Evolutionary conservation across 2,329 filamentous ascomycete genomes (phyloP), one percentile per base, ranked within the genome.

Genomic region (Alternaria sp.): DNA sequence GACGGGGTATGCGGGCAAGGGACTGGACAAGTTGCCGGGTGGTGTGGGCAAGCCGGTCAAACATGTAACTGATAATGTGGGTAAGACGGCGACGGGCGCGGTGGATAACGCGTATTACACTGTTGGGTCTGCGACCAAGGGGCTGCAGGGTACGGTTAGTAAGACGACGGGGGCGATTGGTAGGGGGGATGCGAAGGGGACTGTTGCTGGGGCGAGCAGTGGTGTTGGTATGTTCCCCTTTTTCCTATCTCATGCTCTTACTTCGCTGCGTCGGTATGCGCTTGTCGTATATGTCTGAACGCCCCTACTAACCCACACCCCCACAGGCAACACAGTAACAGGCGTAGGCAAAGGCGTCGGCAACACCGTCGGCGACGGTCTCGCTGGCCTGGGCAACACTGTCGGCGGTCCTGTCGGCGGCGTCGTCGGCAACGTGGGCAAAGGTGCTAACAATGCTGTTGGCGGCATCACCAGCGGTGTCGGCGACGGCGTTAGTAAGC

Each of bases 141-240:
- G 82, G 0, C 59, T 83, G 6, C 80, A 82, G 30, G 77, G 79
- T 5, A 83, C 81, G 1, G 78, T 82, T 4, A 79, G 77, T 13
- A 82, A 83, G 62, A 84, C 82, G 1, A 82, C 81, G 2, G 73
- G 75, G 4, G 81, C 81, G 6, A 55, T 83, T n/a, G 80, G 81
- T 2, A 78, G 74, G 57, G 82, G 81, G 2, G 81, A 84, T 68
- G 65, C 80, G 15, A 77, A 73, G 52, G 81, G 81, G 0, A 75
- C 76, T 3, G 79, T 77, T 6, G 73, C 72, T 1, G 82, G 81
- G 1, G 74, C 78, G 17, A 79, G 77, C 2, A 75, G 68, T 36
- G 81, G 81, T 4, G 71, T 78, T 2, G 69, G 69, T 50, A 64
- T 13, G 63, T 62, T 36, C n/a, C 5, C 23, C 28, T 54, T 19